phyloP scores from a whole-genome alignment of 192 early-diverging fungal species.

The Coemansia sp. region DNA sequence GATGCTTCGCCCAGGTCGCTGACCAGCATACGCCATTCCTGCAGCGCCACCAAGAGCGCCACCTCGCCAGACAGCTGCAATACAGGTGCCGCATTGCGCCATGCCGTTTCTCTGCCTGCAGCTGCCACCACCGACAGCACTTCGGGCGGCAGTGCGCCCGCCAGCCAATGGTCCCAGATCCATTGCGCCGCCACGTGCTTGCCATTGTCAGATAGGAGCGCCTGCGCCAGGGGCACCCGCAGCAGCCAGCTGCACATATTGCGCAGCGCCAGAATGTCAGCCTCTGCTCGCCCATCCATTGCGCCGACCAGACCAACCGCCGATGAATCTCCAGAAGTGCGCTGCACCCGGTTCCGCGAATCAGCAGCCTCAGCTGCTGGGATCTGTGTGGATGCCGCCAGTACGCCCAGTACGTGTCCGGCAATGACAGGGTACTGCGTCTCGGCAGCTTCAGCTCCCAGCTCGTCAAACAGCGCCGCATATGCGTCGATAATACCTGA shows the following conservation, averaged over 20 bases:
- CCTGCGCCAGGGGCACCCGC: constrained; percentile 28
- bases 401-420: constrained; percentile 61
- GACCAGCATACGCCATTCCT: constrained; percentile 70
- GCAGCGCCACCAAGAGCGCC: constrained; percentile 66
- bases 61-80: constrained; percentile 50
- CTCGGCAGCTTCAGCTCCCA: constrained; percentile 71
- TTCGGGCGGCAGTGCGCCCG: constrained; percentile 1
- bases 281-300: constrained; percentile 59
- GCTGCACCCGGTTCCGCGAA: background rate
- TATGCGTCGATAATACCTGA: constrained; percentile 80
- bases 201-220: constrained; percentile 11
- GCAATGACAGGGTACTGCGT: constrained; percentile 68
- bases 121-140: background rate
- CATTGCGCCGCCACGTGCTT: constrained; percentile 11
- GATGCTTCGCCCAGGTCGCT: constrained; percentile 65
- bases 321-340: no score
- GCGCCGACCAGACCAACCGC: constrained; percentile 18
- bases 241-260: constrained; percentile 72
- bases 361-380: constrained; percentile 56
- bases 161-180: constrained; percentile 29
- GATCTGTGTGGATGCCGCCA: constrained; percentile 48
- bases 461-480: constrained; percentile 63
- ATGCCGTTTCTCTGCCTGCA: constrained; percentile 47
- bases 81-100: background rate
- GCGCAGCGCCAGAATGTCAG: constrained; percentile 65